Conservation (phyloP, 805 yeast species). For the Phaffomyces antillensis region DNA sequence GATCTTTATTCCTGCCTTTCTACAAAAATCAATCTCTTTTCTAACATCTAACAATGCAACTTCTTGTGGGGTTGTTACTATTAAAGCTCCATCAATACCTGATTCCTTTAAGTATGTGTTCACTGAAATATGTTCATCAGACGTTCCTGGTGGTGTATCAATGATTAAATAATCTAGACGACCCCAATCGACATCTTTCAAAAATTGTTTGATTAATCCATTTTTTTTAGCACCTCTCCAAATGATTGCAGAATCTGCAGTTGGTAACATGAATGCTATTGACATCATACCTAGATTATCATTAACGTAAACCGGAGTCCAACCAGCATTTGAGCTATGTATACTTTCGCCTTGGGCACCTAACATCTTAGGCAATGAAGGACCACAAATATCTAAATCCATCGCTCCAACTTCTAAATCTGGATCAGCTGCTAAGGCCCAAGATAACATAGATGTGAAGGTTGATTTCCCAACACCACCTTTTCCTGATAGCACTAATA, state of each 20-base stretch:
- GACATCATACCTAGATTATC: conserved; percentile 95
- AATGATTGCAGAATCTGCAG: conserved; percentile 85
- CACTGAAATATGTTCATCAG: conserved; percentile 92
- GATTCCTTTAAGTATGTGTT: conserved; percentile 81
- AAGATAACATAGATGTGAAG: conserved; percentile 89
- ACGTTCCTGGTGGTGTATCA: conserved; percentile 98
- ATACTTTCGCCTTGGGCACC: conserved; percentile 84
- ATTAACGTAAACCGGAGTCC: conserved; percentile 95
- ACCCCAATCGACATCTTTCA: conserved; percentile 96
- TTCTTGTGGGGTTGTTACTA: conserved; percentile 97
- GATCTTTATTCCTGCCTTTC: conserved; percentile 79
- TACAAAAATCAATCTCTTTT: conserved; percentile 91
- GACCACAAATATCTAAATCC: conserved; percentile 98
- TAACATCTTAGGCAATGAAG: conserved; percentile 89
- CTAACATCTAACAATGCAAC: conserved; percentile 92
- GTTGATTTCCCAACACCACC: conserved; percentile 99
- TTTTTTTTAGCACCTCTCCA: conserved; percentile 98
- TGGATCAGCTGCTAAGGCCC: conserved; percentile 79
- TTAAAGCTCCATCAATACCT: conserved; percentile 91
- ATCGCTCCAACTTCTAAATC: conserved; percentile 83
- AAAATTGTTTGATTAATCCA: conserved; percentile 84
- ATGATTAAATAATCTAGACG: conserved; percentile 75
- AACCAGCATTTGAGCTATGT: conserved; percentile 86
- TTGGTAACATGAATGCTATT: conserved; percentile 91
- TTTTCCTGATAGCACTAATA: conserved; percentile 76